Base-by-base conservation (phyloP, 1,284 basidiomycete species). In the Bjerkandera adusta region DNA sequence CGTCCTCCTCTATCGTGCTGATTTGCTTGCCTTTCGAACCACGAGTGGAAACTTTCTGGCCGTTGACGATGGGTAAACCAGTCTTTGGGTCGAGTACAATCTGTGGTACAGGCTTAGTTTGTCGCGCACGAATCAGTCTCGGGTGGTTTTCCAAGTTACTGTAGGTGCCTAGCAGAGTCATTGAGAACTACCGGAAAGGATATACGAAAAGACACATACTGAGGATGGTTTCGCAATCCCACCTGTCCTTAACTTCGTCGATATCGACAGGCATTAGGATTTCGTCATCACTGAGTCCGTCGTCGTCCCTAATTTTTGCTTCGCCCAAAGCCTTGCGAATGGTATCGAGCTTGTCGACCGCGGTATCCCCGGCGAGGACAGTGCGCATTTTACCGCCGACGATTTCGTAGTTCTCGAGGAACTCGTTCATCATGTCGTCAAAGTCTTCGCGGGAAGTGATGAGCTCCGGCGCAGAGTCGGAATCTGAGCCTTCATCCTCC, bases 91-190 rank as follows among this genome's bases (percentile, higher is more conserved):
- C 82, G 18, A 94, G 70, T 30, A 65, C 61, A 53, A 94, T 92
- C 62, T 80, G 85, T 0, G 81, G 71, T 0, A 77, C 72, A 16
- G 70, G 71, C 58, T 68, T 79, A 43, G 62, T 63, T 53, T 75
- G 75, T 29, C 82, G 75, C 22, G 83, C 79, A 18, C 82, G 79
- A 53, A 97, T 92, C 24, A 94, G 70, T 11, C 85, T 81, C 0
- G 94, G 94, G 62, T 97, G 94, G 61, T 98, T 97, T 64, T 96
- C 95, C 3, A 96, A 74, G 61, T 95, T 97, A 13, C 91, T 89
- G 63, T 94, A 94, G 1, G 93, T 97, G n/a, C 86, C 93, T 96
- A 60, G 16, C n/a, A 45, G 13, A 16, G 11, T 27, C 36, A 52
- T 33, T 16, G 20, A 43, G 8, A 5, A 44, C 4, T 15, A 32